Percentiles rank a stretch among this genome's conserved stretches.
Evolutionary conservation across 768 basidiomycete species (phyloP).

Genomic region (Crepidotus variabilis): DNA sequence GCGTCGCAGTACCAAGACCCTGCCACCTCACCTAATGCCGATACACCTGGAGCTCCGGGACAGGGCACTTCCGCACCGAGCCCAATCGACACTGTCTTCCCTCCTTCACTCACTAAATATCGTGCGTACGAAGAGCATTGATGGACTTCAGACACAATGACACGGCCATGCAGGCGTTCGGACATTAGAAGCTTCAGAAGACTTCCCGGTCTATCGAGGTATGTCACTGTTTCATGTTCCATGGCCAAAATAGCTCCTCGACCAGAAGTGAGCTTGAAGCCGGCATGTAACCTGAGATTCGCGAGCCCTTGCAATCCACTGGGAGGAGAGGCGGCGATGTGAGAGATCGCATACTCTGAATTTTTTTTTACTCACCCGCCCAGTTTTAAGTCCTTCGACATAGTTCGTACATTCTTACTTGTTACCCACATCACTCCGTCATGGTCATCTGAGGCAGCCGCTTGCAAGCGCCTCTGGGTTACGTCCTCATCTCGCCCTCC

Average conservation of each 20-base stretch:
- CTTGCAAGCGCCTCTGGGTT: no score
- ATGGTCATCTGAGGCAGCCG: no score
- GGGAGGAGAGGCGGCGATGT: no score
- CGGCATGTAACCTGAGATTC: slow-evolving; percentile 11
- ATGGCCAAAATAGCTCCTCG: slow-evolving; percentile 27
- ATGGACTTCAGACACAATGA: slow-evolving; percentile 31
- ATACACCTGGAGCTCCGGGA: slow-evolving; percentile 10
- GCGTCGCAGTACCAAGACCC: slow-evolving; percentile 16
- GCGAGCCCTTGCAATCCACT: no score
- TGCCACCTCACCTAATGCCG: slow-evolving; percentile 15
- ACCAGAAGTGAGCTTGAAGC: slow-evolving; percentile 23
- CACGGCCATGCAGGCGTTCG: slow-evolving; percentile 16
- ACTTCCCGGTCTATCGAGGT: slow-evolving; percentile 22
- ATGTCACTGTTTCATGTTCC: slow-evolving; percentile 22
- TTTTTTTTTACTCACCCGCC: slow-evolving; percentile 5
- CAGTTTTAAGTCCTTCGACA: slow-evolving; percentile 15
- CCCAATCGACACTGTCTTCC: slow-evolving; percentile 21
- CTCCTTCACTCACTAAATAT: slow-evolving; percentile 15
- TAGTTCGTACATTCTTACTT: slow-evolving; percentile 15
- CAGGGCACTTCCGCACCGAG: slow-evolving; percentile 18
- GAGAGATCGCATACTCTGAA: no score
- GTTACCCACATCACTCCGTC: slow-evolving; percentile 25
- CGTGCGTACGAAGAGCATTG: slow-evolving; percentile 29
- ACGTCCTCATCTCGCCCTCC: slow-evolving; percentile 12
- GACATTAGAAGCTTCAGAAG: slow-evolving; percentile 24